These are phyloP conservation scores for Pseudotulostoma volvatum DNA, from an alignment of 495 filamentous ascomycete species.

Conservation along the genomic window DNA sequence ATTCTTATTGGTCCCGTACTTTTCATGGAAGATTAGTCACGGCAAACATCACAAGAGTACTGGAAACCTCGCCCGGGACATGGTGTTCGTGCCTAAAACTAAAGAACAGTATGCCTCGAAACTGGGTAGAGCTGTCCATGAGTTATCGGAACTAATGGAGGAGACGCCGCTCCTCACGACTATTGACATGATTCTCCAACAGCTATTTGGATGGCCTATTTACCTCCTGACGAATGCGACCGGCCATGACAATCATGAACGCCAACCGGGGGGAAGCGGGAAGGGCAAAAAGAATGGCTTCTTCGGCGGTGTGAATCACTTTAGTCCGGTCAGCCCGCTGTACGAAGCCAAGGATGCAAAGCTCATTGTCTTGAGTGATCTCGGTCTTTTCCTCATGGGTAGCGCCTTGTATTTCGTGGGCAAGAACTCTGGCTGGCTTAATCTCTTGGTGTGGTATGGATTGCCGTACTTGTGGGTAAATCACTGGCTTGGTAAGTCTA, in stretches of 20 bases:
- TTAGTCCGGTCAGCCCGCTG: constrained; percentile 70
- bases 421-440: constrained; percentile 64
- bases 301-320: constrained; percentile 80
- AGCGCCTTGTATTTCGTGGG: constrained; percentile 41
- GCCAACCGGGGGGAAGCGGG: constrained; percentile 70
- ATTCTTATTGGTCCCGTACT: constrained; percentile 69
- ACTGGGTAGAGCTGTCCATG: constrained; percentile 52
- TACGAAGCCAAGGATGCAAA: constrained; percentile 82
- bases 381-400: constrained; percentile 49
- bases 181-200: constrained; percentile 57
- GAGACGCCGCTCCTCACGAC: constrained; percentile 81
- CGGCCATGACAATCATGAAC: constrained; percentile 83
- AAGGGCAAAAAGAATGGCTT: constrained; percentile 78
- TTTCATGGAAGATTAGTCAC: constrained; percentile 87
- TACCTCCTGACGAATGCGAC: constrained; percentile 77
- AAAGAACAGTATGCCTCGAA: constrained; percentile 56
- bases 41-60: constrained; percentile 94
- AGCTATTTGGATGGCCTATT: constrained; percentile 78
- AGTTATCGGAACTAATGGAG: constrained; percentile 76
- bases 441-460: constrained; percentile 85
- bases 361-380: constrained; percentile 67
- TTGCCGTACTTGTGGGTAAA: constrained; percentile 96
- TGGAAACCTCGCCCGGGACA: constrained; percentile 87
- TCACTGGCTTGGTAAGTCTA: constrained; percentile 58
- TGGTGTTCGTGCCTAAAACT: constrained; percentile 90